These are phyloP conservation scores for Nicotiana tabacum DNA, from an alignment of 257 asterid species.

Conservation along the genomic window DNA sequence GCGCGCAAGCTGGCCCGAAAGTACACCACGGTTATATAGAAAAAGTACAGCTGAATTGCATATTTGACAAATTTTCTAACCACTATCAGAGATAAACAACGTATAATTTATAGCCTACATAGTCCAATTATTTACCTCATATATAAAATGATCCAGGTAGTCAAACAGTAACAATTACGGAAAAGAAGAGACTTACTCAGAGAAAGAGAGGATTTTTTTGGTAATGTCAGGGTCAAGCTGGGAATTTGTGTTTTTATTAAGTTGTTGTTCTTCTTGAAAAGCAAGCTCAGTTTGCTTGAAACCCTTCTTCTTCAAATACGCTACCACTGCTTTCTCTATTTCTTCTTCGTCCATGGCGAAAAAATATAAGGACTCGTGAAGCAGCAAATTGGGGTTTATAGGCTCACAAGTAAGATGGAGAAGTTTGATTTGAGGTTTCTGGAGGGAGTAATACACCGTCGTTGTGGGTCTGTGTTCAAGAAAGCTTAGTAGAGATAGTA, in stretches of 20 bases:
- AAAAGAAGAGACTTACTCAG: conserved; percentile 42
- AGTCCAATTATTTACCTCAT: no score
- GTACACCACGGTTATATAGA: no score
- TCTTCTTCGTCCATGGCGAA: conserved; percentile 70
- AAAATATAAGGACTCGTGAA: not conserved
- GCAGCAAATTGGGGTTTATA: not conserved
- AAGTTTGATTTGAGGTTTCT: not conserved
- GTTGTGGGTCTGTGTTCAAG: no score
- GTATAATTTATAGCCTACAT: no score
- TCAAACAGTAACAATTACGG: not conserved
- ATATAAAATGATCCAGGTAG: not conserved
- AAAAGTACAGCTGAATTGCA: no score
- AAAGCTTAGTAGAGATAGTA: no score
- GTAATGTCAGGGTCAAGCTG: conserved; percentile 66
- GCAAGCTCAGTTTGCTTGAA: conserved; percentile 77
- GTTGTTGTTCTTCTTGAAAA: conserved; percentile 76
- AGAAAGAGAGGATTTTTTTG: conserved; percentile 58
- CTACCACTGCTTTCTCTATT: conserved; percentile 69
- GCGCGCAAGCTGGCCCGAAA: no score
- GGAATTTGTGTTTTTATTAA: conserved; percentile 42
- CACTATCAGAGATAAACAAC: no score
- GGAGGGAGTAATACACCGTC: not conserved
- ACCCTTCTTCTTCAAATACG: conserved; percentile 80
- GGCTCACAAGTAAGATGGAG: no score
- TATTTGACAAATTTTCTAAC: no score